These are phyloP conservation scores for Suillus plorans DNA, from an alignment of 768 basidiomycete genomes.

Conservation along the genomic window DNA sequence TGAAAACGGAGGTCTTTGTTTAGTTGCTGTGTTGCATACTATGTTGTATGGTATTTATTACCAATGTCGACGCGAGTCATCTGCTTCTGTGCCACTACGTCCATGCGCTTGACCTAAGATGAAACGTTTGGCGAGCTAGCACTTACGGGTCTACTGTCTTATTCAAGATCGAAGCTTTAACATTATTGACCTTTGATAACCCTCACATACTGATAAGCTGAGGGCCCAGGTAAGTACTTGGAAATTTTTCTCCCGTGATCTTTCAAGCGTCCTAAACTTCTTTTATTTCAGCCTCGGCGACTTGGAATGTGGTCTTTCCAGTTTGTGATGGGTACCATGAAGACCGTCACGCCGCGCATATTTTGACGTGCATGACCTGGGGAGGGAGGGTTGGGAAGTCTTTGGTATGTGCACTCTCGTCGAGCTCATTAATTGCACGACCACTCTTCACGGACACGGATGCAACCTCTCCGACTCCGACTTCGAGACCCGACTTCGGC, in stretches of 20 bases:
- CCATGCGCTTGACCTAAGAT: not conserved
- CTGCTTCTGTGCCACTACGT: not conserved
- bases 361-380: not conserved
- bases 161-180: not conserved
- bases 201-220: not conserved
- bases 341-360: no score
- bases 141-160: not conserved
- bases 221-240: not conserved
- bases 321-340: not conserved
- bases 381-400: not conserved
- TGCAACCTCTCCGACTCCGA: no score
- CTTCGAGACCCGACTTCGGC: no score
- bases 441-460: no score
- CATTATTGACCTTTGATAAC: no score
- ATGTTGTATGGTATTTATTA: not conserved
- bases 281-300: slow-evolving; percentile 16
- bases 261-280: slow-evolving; percentile 42
- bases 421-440: not conserved
- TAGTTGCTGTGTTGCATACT: not conserved
- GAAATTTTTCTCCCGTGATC: not conserved
- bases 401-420: not conserved
- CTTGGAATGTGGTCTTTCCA: not conserved
- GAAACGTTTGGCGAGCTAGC: not conserved
- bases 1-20: not conserved
- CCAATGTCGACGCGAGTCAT: not conserved